phyloP scores from a whole-genome alignment of 345 rosid species.

The Eucalyptus albens region DNA sequence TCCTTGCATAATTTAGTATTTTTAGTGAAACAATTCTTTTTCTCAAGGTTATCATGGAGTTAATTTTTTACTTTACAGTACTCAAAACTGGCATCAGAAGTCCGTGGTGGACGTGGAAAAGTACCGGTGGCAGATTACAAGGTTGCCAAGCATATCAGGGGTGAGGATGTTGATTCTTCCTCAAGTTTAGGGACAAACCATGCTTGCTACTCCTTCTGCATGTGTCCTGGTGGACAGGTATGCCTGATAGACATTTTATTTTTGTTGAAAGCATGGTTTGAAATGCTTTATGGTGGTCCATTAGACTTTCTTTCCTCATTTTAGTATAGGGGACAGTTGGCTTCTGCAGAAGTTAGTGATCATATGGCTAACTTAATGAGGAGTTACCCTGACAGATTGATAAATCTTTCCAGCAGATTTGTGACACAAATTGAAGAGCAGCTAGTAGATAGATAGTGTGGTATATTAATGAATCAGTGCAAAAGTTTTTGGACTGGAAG shows the following conservation, averaged over 20 bases:
- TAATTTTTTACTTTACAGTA: conserved; percentile 27
- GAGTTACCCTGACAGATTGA: background rate
- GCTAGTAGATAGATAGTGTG: background rate
- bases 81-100: conserved; percentile 59
- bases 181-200: conserved; percentile 14
- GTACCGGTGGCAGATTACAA: conserved; percentile 95
- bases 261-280: background rate
- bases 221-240: conserved; percentile 99
- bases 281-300: background rate
- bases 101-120: conserved; percentile 73
- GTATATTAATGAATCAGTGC: background rate
- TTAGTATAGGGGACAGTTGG: background rate
- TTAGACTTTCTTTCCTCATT: background rate
- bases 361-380: background rate
- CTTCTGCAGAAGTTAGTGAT: background rate
- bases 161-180: conserved; percentile 10
- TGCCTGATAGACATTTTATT: background rate
- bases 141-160: conserved; percentile 51
- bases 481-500: background rate
- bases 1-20: background rate
- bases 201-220: conserved; percentile 96
- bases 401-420: background rate
- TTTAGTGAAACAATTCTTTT: background rate
- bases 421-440: background rate
- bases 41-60: background rate